phyloP scores from a whole-genome alignment of 768 basidiomycete species.

The Pleurotus pulmonarius region DNA sequence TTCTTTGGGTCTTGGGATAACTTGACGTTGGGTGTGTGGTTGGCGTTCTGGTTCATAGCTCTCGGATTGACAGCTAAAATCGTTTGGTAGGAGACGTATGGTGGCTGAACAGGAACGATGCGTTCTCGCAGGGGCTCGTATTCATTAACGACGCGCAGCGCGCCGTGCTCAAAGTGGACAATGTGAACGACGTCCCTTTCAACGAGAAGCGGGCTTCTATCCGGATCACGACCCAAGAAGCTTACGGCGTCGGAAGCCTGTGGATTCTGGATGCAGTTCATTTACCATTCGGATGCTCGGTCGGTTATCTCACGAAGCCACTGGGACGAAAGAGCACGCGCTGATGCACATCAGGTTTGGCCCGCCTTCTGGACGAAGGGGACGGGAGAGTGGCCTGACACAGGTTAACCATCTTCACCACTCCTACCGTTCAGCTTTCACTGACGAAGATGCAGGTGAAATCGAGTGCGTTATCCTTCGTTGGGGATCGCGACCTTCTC shows the following conservation, averaged over 20 bases:
- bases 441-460: constrained; percentile 16
- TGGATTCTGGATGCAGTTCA: constrained; percentile 41
- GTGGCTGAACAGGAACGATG: constrained; percentile 43
- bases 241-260: constrained; percentile 36
- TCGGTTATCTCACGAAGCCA: constrained; percentile 17
- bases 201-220: constrained; percentile 56
- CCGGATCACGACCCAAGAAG: constrained; percentile 36
- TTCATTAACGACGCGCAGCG: constrained; percentile 54
- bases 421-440: no score
- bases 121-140: constrained; percentile 35
- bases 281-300: constrained; percentile 55
- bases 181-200: constrained; percentile 47
- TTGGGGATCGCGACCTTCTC: neutral
- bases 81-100: constrained; percentile 42
- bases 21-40: constrained; percentile 29
- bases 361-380: constrained; percentile 45
- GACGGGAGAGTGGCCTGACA: constrained; percentile 33
- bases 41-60: neutral
- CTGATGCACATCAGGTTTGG: constrained; percentile 31
- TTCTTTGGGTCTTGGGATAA: constrained; percentile 47
- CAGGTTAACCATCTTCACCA: constrained; percentile 17
- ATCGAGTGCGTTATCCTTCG: constrained; percentile 27
- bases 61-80: neutral
- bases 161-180: constrained; percentile 73
- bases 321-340: no score